These are phyloP conservation scores for Rhododendron ferrugineum DNA, from an alignment of 148 eudicot species.

Conservation along the genomic window DNA sequence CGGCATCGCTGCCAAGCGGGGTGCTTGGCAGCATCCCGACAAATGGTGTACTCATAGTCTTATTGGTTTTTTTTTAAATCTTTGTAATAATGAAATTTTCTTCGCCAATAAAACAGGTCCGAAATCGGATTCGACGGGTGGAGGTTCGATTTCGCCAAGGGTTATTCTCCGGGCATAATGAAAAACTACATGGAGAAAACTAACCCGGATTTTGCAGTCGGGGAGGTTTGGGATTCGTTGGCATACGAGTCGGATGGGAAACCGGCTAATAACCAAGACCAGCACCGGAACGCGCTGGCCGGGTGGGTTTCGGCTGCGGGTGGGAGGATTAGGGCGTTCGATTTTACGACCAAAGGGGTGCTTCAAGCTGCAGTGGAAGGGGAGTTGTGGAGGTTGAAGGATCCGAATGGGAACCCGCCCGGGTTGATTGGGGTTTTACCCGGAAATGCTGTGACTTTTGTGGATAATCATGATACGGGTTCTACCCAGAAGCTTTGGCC, in stretches of 20 bases:
- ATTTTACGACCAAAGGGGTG: conserved; percentile 68
- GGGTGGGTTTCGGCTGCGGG: conserved; percentile 48
- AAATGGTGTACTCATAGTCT: too few relatives aligned
- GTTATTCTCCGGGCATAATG: conserved; percentile 49
- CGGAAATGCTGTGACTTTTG: conserved; percentile 49
- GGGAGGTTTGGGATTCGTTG: conserved; percentile 55
- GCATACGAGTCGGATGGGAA: conserved; percentile 30
- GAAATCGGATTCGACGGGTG: conserved; percentile 58
- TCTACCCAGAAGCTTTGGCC: conserved; percentile 51
- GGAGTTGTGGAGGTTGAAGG: conserved; percentile 66
- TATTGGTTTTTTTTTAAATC: too few relatives aligned
- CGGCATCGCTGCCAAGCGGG: too few relatives aligned
- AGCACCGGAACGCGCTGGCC: conserved; percentile 38
- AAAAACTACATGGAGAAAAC: conserved; percentile 46
- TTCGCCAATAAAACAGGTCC: conserved; percentile 11
- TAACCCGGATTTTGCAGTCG: conserved; percentile 54
- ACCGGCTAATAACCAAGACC: conserved; percentile 44
- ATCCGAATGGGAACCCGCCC: conserved; percentile 47
- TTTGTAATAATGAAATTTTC: background rate
- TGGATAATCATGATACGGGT: conserved; percentile 68
- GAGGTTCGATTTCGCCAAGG: conserved; percentile 64
- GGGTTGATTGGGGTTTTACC: conserved; percentile 64
- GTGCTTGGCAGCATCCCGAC: too few relatives aligned
- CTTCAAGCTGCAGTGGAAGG: conserved; percentile 64
- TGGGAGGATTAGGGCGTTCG: conserved; percentile 49